A percentile compares a stretch with the other conserved stretches of the same genome.
phyloP scores from a whole-genome alignment of 2,329 filamentous ascomycete genomes.

The Thermothelomyces thermophilus region DNA sequence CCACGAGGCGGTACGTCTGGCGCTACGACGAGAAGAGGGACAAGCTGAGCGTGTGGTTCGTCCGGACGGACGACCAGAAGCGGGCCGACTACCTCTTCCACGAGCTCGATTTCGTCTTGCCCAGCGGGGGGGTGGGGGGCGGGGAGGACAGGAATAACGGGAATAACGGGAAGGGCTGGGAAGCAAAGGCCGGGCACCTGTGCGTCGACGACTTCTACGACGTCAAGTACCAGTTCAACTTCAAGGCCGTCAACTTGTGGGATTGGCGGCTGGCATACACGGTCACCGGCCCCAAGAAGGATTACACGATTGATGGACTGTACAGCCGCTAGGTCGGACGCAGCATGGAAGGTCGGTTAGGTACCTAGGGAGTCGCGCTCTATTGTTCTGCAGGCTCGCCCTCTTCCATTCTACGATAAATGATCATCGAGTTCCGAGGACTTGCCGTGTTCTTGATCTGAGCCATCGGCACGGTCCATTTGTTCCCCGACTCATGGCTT shows the following conservation, averaged over 20 bases:
- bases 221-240: slow-evolving; percentile 61
- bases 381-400: no score
- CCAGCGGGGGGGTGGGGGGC: slow-evolving; percentile 24
- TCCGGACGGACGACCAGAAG: slow-evolving; percentile 53
- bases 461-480: no score
- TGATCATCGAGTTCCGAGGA: no score
- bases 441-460: no score
- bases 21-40: slow-evolving; percentile 58
- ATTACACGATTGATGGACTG: slow-evolving; percentile 55
- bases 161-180: slow-evolving; percentile 43
- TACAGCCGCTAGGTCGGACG: slow-evolving; percentile 43
- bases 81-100: slow-evolving; percentile 70
- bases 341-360: no score
- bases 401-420: no score
- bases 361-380: no score
- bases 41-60: slow-evolving; percentile 66
- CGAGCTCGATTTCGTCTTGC: slow-evolving; percentile 55
- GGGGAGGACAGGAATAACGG: slow-evolving; percentile 22
- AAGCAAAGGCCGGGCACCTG: slow-evolving; percentile 60
- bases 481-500: no score
- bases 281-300: slow-evolving; percentile 66
- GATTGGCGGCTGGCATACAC: slow-evolving; percentile 57
- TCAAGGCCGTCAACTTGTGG: slow-evolving; percentile 49
- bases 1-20: slow-evolving; percentile 64
- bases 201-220: slow-evolving; percentile 68